These are phyloP conservation scores for Talaromyces islandicus DNA, from an alignment of 2,329 filamentous ascomycete genomes.

Conservation along the genomic window DNA sequence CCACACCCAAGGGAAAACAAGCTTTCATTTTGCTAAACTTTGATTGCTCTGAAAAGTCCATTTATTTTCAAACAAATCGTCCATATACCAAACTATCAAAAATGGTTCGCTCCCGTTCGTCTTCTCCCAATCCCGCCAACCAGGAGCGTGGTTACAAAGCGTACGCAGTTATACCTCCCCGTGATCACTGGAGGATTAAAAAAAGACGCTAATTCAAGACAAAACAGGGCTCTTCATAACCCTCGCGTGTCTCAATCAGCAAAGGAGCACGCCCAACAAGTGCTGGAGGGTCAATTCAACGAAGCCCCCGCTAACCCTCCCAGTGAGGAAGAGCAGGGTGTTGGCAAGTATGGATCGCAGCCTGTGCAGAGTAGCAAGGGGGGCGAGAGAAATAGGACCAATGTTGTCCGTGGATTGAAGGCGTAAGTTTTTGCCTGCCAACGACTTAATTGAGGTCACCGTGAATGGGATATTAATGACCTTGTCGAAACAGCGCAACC, in stretches of 20 bases:
- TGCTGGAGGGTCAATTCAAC: constrained; percentile 13
- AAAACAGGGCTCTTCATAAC: constrained; percentile 15
- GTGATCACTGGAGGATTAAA: neutral
- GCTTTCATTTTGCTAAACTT: neutral
- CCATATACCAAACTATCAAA: neutral
- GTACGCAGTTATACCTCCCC: constrained; percentile 5
- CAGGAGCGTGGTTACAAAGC: constrained; percentile 18
- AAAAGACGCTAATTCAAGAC: neutral
- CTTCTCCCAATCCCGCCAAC: constrained; percentile 11
- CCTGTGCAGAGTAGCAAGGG: constrained; percentile 9
- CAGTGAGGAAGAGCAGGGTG: neutral
- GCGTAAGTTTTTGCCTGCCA: constrained; percentile 14
- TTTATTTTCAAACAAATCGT: neutral
- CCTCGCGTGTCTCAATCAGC: constrained; percentile 14
- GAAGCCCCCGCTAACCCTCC: neutral
- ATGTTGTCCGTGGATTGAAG: constrained; percentile 19
- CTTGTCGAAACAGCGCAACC: constrained; percentile 12
- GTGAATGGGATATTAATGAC: neutral
- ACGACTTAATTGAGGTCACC: neutral
- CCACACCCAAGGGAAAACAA: neutral
- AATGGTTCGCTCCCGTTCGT: constrained; percentile 10
- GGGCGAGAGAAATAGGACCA: constrained; percentile 12
- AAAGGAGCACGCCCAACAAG: constrained; percentile 14
- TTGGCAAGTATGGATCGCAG: constrained; percentile 5
- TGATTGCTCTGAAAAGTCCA: neutral